Percentiles rank a stretch among this genome's conserved stretches.
Conservation (phyloP, 371 early-diverging fungal species). For the Fennellomyces sp. region DNA sequence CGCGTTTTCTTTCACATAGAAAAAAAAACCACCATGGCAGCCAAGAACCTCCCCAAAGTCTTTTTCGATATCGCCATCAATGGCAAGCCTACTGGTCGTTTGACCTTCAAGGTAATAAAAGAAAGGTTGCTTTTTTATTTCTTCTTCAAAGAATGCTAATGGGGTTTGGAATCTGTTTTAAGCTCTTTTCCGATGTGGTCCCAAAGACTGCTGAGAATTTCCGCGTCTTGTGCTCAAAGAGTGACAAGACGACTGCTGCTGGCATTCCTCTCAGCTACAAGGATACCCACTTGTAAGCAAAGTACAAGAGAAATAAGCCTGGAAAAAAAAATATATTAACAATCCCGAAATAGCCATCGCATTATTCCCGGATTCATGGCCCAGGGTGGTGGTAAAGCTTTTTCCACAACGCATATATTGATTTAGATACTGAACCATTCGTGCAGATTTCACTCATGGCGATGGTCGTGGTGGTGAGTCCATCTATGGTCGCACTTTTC, state of each 20-base stretch:
- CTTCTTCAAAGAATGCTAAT: background rate
- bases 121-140: background rate
- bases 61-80: slow-evolving; percentile 69
- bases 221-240: slow-evolving; percentile 55
- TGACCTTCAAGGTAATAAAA: slow-evolving; percentile 25
- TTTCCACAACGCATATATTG: too few relatives aligned
- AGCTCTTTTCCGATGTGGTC: slow-evolving; percentile 90
- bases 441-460: slow-evolving; percentile 83
- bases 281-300: slow-evolving; percentile 76
- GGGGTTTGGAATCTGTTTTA: background rate
- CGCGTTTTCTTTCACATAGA: background rate
- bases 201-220: slow-evolving; percentile 99
- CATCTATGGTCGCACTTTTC: slow-evolving; percentile 95
- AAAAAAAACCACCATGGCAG: slow-evolving; percentile 14
- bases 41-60: slow-evolving; percentile 42
- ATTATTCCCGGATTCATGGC: slow-evolving; percentile 97
- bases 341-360: slow-evolving; percentile 69
- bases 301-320: background rate
- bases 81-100: slow-evolving; percentile 53
- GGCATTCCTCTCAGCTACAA: slow-evolving; percentile 79
- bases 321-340: background rate
- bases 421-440: background rate
- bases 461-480: slow-evolving; percentile 96
- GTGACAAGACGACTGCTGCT: background rate
- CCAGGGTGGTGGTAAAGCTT: slow-evolving; percentile 94